A percentile compares a stretch with the other conserved stretches of the same genome.
Conservation (phyloP, 768 basidiomycete species). For the Guyanaporus albipodus region DNA sequence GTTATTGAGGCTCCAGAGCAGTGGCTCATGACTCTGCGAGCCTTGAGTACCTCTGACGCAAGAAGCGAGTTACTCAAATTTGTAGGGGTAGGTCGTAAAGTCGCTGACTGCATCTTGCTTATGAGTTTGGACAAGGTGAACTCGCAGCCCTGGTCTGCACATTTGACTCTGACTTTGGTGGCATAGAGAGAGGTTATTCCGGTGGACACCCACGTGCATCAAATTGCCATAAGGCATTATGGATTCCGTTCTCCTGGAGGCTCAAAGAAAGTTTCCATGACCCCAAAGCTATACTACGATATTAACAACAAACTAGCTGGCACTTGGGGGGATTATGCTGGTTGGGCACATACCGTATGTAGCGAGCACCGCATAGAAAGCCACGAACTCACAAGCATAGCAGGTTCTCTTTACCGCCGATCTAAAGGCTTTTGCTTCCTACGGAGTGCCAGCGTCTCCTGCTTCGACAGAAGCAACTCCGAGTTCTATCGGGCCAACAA, state of each 20-base stretch:
- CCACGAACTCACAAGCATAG: neutral
- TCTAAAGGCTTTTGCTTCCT: conserved; percentile 60
- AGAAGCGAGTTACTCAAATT: conserved; percentile 75
- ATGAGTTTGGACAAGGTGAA: conserved; percentile 89
- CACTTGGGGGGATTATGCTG: conserved; percentile 82
- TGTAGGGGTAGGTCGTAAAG: conserved; percentile 92
- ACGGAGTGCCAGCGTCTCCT: conserved; percentile 40
- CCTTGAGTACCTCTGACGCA: conserved; percentile 50
- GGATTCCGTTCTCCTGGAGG: conserved; percentile 47
- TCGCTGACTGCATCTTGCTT: conserved; percentile 90
- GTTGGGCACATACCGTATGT: conserved; percentile 85
- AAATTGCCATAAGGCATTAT: conserved; percentile 81
- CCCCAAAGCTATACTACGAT: conserved; percentile 71
- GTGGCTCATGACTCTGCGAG: conserved; percentile 58
- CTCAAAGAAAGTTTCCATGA: conserved; percentile 57
- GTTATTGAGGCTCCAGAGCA: conserved; percentile 48
- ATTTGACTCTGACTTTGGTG: conserved; percentile 3
- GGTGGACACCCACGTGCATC: conserved; percentile 93
- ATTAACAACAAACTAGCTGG: conserved; percentile 55
- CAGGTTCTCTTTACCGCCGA: conserved; percentile 77
- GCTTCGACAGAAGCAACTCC: conserved; percentile 8
- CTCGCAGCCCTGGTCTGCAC: conserved; percentile 5
- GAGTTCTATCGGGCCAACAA: conserved; percentile 26
- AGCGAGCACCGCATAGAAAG: neutral
- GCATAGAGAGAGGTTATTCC: conserved; percentile 81